Base-by-base conservation (phyloP, 257 asterid species). In the Salvia rosmarinus region DNA sequence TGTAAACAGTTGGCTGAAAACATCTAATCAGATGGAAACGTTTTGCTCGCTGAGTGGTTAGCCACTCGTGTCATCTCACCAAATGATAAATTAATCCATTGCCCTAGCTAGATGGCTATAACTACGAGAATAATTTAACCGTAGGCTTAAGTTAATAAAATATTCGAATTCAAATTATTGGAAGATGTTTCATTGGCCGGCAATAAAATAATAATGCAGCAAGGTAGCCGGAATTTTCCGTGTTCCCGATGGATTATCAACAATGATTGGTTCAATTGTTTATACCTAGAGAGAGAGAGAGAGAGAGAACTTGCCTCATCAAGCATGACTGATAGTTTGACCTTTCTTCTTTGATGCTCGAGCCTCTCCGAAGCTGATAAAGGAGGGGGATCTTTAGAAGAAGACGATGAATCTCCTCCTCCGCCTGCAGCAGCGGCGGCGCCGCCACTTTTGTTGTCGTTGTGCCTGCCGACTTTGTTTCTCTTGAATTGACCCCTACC, bases 311-410 rank as follows among this genome's bases (percentile, higher is more conserved):
- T 42, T 86, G 82, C 99, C 99, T 95, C 99, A 72, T 95, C 98
- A 72, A 91, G 98, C 97, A 95, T 95, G 49, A 97, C 75, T 76
- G 90, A 65, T 4, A 95, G 91, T 89, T 95, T 95, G 95, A 95
- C 95, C 90, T 95, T 95, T 76, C 98, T 85, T 47, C 96, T 78
- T 75, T 91, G 98, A 78, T 95, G 97, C 58, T 95, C 99, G 13
- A 95, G 83, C 78, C 94, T 82, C 58, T 89, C 98, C 6, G 95
- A 79, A 55, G 97, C 82, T 5, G 98, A 86, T 63, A 89, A 61
- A 20, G 92, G 88, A 55, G 92, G 89, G n/a, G 56, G 72, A 73
- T 87, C 95, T 71, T 83, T 86, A 2, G 89, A 78, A 40, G 93
- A 68, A 46, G 88, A 75, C 3, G 89, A 60, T 3, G 95, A 81